phyloP scores from a whole-genome alignment of 805 yeast genomes.

The Yarrowia hollandica region DNA sequence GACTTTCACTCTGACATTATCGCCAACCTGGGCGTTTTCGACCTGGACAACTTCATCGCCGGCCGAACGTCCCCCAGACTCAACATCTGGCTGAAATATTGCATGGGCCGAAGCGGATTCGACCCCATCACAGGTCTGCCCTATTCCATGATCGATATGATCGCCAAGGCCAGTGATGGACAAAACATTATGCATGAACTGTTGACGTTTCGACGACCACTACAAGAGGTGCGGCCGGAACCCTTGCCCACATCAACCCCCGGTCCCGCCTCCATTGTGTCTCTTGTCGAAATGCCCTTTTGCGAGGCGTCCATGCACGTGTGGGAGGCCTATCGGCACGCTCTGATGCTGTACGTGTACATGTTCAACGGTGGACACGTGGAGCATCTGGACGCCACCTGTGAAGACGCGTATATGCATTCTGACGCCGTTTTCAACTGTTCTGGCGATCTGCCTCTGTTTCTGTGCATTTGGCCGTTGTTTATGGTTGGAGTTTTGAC shows the following conservation, averaged over 20 bases:
- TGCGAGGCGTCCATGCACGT: conserved; percentile 24
- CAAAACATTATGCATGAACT: conserved; percentile 19
- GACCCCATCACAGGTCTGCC: conserved; percentile 24
- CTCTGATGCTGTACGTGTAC: conserved; percentile 17
- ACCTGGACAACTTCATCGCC: conserved; percentile 20
- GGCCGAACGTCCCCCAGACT: conserved; percentile 22
- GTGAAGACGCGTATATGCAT: conserved; percentile 29
- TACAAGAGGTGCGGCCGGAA: conserved; percentile 1
- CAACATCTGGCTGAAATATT: conserved; percentile 28
- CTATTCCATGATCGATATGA: conserved; percentile 12
- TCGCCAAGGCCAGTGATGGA: conserved; percentile 13
- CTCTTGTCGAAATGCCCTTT: conserved; percentile 1
- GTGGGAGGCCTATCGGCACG: conserved; percentile 24
- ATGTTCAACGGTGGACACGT: conserved; percentile 6
- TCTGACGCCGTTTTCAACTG: conserved; percentile 25
- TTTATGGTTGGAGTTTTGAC: conserved; percentile 20
- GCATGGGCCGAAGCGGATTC: conserved; percentile 13
- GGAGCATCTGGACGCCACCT: background rate
- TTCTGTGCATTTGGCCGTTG: conserved; percentile 27
- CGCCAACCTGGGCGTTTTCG: conserved; percentile 20
- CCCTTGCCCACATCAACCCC: background rate
- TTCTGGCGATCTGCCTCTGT: conserved; percentile 9
- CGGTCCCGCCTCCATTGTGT: background rate
- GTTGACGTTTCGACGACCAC: conserved; percentile 3
- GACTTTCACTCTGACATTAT: conserved; percentile 9